A percentile compares a stretch with the other conserved stretches of the same genome.
Evolutionary conservation across 768 basidiomycete species (phyloP).

Genomic region (Phaeotremella skinneri): DNA sequence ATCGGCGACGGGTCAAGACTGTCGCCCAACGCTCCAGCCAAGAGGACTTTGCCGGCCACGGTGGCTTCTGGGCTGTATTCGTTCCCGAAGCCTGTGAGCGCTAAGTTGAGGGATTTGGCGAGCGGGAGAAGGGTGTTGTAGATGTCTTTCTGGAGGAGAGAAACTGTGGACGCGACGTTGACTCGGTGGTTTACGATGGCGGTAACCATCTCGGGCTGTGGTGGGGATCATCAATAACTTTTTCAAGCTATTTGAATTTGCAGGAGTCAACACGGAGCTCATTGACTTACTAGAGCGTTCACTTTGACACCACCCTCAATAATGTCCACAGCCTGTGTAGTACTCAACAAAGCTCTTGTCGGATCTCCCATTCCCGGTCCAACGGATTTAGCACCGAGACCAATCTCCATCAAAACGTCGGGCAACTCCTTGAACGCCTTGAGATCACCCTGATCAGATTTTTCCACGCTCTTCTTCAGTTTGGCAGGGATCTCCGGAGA

Average conservation of each 20-base stretch:
- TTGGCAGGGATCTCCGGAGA: conserved; percentile 60
- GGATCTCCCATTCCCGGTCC: conserved; percentile 5
- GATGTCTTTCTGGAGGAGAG: conserved; percentile 25
- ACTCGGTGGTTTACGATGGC: neutral
- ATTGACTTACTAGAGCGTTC: conserved; percentile 61
- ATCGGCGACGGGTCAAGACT: conserved; percentile 19
- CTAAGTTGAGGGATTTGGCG: conserved; percentile 4
- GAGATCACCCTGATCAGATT: conserved; percentile 5
- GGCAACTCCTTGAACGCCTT: conserved; percentile 23
- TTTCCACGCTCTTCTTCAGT: conserved; percentile 49
- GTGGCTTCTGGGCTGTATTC: neutral
- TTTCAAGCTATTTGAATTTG: neutral
- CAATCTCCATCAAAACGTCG: conserved; percentile 9
- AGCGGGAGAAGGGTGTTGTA: conserved; percentile 18
- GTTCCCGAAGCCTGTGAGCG: neutral
- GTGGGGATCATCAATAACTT: conserved; percentile 19
- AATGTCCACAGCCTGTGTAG: conserved; percentile 73
- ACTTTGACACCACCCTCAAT: conserved; percentile 57
- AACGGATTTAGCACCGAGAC: conserved; percentile 4
- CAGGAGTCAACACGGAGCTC: conserved; percentile 2
- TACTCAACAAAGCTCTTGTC: conserved; percentile 18
- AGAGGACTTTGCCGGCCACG: neutral
- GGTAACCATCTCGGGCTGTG: conserved; percentile 35
- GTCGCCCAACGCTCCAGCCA: conserved; percentile 1
- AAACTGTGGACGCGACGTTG: conserved; percentile 24